Evolutionary conservation across 768 basidiomycete species (phyloP), one percentile per base, ranked within the genome.

Genomic region (Pluteus cervinus): DNA sequence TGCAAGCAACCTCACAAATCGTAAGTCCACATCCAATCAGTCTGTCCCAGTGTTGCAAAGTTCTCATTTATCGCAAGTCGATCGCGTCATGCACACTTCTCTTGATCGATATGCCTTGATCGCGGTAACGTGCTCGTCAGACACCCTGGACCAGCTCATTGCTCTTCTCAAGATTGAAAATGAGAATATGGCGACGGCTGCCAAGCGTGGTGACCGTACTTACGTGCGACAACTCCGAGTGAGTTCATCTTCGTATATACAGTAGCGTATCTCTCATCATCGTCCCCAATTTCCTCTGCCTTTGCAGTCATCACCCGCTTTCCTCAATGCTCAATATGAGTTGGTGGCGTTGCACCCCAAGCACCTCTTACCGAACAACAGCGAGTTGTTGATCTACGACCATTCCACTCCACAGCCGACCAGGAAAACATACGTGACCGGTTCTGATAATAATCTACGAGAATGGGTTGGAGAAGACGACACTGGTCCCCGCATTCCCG

Each of bases 351-450:
- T 50, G 10, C 41, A 48, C 22, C 51, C 51, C 11, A 40, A 42
- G 21, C 46, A 52, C 37, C 48, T 52, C 38, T 46, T 52, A 25
- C 47, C 49, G 15, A n/a, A 29, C 16, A 49, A 44, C n/a, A 37
- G 24, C 40, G 8, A 36, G 23, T 42, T 51, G 24, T 42, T 32
- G 14, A 25, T 51, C 16, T 40, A 45, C 39, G 31, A 46, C 33
- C 47, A 20, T 36, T 18, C 21, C 30, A 38, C 37, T 22, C n/a
- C n/a, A n/a, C n/a, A n/a, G n/a, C 9, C 12, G 43, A 44, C 40
- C 15, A 39, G 15, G 30, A 42, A 40, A 28, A 18, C 15, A 23
- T 47, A 45, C 33, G 42, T 45, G 12, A 37, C 37, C 15, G 29
- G 48, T 21, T 33, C 22, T 14, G 48, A 49, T 44, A 26, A 37